phyloP scores from a whole-genome alignment of 2,329 filamentous ascomycete genomes.

The Aspergillus amoenus region DNA sequence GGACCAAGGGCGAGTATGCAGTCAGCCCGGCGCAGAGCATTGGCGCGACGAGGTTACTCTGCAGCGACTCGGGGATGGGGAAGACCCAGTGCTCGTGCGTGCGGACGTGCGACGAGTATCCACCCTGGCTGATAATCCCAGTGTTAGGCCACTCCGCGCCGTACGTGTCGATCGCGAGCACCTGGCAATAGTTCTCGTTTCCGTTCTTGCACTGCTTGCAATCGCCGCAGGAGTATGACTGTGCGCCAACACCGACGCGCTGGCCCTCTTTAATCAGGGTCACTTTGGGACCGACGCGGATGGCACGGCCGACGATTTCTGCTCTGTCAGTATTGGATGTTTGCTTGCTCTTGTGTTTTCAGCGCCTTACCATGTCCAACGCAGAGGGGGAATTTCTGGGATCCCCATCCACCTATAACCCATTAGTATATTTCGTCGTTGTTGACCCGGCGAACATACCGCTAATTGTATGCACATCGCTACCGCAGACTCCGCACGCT shows the following conservation, averaged over 20 bases:
- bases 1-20: conserved; percentile 72
- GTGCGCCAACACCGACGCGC: conserved; percentile 68
- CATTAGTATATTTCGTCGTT: conserved; percentile 4
- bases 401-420: conserved; percentile 52
- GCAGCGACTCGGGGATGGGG: conserved; percentile 68
- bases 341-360: not conserved
- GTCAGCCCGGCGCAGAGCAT: conserved; percentile 86
- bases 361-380: conserved; percentile 48
- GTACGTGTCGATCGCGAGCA: conserved; percentile 53
- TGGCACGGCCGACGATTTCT: conserved; percentile 69
- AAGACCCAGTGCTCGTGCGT: conserved; percentile 74
- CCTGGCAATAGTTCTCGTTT: conserved; percentile 68
- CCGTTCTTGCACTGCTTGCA: conserved; percentile 66
- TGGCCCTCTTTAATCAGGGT: conserved; percentile 61
- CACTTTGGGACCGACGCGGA: conserved; percentile 67
- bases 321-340: not conserved
- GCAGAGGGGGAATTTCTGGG: conserved; percentile 52
- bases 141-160: conserved; percentile 56
- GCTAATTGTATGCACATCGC: conserved; percentile 69
- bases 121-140: conserved; percentile 65
- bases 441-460: conserved; percentile 20
- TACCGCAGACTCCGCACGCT: conserved; percentile 73
- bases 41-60: conserved; percentile 62
- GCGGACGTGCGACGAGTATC: conserved; percentile 67
- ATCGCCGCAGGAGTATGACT: conserved; percentile 63